Conservation (phyloP, 1,284 basidiomycete genomes). For the Wallemia mellicola region DNA sequence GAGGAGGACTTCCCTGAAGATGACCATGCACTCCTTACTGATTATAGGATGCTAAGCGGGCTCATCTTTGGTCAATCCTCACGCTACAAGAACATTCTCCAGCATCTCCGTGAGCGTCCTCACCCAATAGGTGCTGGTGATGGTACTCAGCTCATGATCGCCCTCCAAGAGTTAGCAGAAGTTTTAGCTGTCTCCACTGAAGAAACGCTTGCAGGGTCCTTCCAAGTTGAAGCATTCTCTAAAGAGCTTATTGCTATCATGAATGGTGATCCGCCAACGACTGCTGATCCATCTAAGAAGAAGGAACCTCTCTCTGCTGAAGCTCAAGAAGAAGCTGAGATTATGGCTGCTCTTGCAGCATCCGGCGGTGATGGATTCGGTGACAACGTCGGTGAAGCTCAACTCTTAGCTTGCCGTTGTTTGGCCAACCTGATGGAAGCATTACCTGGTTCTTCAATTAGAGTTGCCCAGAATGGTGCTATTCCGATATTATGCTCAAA, state of each 20-base stretch:
- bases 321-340: conserved; percentile 14
- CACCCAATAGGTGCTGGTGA: conserved; percentile 24
- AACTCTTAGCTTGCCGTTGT: conserved; percentile 74
- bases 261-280: conserved; percentile 27
- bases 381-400: conserved; percentile 40
- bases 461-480: conserved; percentile 76
- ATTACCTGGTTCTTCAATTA: conserved; percentile 70
- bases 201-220: conserved; percentile 79
- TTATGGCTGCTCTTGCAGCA: conserved; percentile 15
- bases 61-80: conserved; percentile 65
- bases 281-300: conserved; percentile 2
- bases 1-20: conserved; percentile 4
- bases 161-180: conserved; percentile 81
- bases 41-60: conserved; percentile 31
- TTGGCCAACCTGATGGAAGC: conserved; percentile 91
- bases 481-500: conserved; percentile 86
- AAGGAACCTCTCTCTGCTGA: conserved; percentile 4
- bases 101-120: conserved; percentile 53
- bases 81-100: conserved; percentile 62
- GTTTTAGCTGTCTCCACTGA: conserved; percentile 86
- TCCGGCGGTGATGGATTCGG: conserved; percentile 31
- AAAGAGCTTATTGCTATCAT: conserved; percentile 75
- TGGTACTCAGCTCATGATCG: conserved; percentile 35
- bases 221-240: conserved; percentile 73
- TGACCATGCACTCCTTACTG: conserved; percentile 5